These are phyloP conservation scores for Haberlea rhodopensis DNA, from an alignment of 257 asterid genomes.

Conservation along the genomic window DNA sequence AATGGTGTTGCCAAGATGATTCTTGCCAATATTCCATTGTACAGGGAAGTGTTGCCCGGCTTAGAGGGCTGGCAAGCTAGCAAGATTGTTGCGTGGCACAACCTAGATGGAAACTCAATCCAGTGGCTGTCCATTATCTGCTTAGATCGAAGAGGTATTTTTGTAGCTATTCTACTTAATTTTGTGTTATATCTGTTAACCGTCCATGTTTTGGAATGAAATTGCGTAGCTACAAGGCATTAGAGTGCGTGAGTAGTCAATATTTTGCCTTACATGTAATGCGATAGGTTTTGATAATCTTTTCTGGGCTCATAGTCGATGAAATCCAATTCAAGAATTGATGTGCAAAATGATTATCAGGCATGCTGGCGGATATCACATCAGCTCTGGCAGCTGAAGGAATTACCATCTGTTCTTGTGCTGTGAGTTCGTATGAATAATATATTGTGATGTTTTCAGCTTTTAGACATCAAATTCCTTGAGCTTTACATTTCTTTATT, in stretches of 20 bases:
- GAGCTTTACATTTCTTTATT: not conserved
- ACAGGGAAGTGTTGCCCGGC: constrained; percentile 77
- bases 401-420: constrained; percentile 73
- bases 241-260: not conserved
- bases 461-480: not conserved
- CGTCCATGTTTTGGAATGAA: not conserved
- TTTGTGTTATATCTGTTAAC: not conserved
- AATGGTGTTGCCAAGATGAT: constrained; percentile 63
- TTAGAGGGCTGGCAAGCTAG: constrained; percentile 76
- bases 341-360: constrained; percentile 34
- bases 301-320: not conserved
- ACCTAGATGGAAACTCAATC: constrained; percentile 74
- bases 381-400: constrained; percentile 75
- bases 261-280: not conserved
- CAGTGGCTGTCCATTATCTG: constrained; percentile 86
- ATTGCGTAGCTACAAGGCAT: not conserved
- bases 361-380: constrained; percentile 89
- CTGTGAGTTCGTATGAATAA: constrained; percentile 50
- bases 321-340: not conserved
- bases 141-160: constrained; percentile 76
- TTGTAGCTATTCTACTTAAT: not conserved
- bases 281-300: not conserved
- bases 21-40: constrained; percentile 62
- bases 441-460: not conserved
- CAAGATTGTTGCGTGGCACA: constrained; percentile 74